A percentile compares a stretch with the other conserved stretches of the same genome.
These are phyloP conservation scores for Aspergillus ellipticus DNA, from an alignment of 495 filamentous ascomycete species.

Conservation along the genomic window DNA sequence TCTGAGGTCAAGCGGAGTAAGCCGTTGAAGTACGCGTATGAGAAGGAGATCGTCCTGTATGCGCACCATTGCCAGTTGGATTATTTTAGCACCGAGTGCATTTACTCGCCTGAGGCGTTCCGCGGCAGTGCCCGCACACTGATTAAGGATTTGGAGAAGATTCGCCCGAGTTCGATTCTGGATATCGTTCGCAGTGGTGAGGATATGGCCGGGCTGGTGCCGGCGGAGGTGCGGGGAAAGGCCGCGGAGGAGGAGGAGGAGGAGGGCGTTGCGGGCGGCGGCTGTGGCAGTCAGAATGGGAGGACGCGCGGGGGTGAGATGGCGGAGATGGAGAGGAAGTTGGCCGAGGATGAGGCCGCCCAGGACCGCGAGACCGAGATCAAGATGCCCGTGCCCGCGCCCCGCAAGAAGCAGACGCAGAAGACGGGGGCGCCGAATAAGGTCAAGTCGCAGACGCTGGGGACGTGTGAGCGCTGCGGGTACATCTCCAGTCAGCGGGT, in stretches of 20 bases:
- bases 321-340: constrained; percentile 83
- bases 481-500: constrained; percentile 95
- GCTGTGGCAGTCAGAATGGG: constrained; percentile 74
- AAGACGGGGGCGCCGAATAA: constrained; percentile 15
- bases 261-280: constrained; percentile 57
- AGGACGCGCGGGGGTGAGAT: constrained; percentile 75
- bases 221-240: constrained; percentile 44
- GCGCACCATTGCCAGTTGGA: constrained; percentile 94
- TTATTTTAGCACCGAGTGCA: constrained; percentile 97
- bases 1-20: constrained; percentile 88
- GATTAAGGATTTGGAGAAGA: constrained; percentile 91
- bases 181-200: constrained; percentile 94
- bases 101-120: constrained; percentile 98
- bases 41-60: constrained; percentile 98
- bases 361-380: constrained; percentile 70
- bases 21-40: constrained; percentile 95
- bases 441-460: constrained; percentile 65
- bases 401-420: constrained; percentile 17
- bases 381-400: constrained; percentile 29
- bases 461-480: constrained; percentile 81
- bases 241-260: constrained; percentile 55
- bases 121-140: constrained; percentile 83
- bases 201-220: constrained; percentile 89
- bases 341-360: constrained; percentile 65
- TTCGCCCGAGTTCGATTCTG: constrained; percentile 87